Evolutionary conservation across 495 filamentous ascomycete genomes (phyloP).

Genomic region (Lepidopterella palustris): DNA sequence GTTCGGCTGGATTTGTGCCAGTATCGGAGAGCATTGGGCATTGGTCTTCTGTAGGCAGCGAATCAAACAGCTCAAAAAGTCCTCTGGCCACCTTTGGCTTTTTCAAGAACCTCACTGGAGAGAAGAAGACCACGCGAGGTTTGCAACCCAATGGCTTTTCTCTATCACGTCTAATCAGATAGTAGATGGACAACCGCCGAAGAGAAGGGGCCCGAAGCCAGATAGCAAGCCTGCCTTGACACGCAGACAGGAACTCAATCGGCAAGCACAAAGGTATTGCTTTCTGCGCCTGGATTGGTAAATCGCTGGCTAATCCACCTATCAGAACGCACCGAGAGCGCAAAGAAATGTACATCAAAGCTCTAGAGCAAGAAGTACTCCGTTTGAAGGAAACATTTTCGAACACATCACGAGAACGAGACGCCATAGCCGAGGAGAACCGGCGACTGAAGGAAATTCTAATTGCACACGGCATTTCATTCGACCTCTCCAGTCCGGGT

Average conservation of each 20-base stretch:
- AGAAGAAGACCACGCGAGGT: slow-evolving; percentile 57
- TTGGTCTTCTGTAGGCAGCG: slow-evolving; percentile 30
- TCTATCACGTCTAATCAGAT: background rate
- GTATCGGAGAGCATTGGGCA: slow-evolving; percentile 26
- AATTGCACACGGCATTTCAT: slow-evolving; percentile 62
- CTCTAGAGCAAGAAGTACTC: slow-evolving; percentile 83
- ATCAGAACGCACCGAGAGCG: slow-evolving; percentile 87
- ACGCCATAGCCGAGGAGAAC: slow-evolving; percentile 65
- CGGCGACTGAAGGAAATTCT: slow-evolving; percentile 68
- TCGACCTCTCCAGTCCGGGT: slow-evolving; percentile 31
- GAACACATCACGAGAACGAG: slow-evolving; percentile 57
- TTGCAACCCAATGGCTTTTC: background rate
- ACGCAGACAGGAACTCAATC: slow-evolving; percentile 87
- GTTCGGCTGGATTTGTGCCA: slow-evolving; percentile 24
- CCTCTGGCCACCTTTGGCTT: slow-evolving; percentile 52
- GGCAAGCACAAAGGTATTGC: slow-evolving; percentile 85
- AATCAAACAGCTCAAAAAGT: slow-evolving; percentile 41
- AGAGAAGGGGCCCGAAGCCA: slow-evolving; percentile 89
- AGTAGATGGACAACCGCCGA: slow-evolving; percentile 75
- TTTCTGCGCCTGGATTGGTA: background rate
- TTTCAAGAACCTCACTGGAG: slow-evolving; percentile 50
- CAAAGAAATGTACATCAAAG: slow-evolving; percentile 91
- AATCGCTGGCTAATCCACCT: slow-evolving; percentile 4
- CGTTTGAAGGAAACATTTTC: slow-evolving; percentile 60
- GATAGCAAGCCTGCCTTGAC: slow-evolving; percentile 94